These are phyloP conservation scores for Cladophialophora chaetospira DNA, from an alignment of 2,329 filamentous ascomycete genomes.

Conservation along the genomic window DNA sequence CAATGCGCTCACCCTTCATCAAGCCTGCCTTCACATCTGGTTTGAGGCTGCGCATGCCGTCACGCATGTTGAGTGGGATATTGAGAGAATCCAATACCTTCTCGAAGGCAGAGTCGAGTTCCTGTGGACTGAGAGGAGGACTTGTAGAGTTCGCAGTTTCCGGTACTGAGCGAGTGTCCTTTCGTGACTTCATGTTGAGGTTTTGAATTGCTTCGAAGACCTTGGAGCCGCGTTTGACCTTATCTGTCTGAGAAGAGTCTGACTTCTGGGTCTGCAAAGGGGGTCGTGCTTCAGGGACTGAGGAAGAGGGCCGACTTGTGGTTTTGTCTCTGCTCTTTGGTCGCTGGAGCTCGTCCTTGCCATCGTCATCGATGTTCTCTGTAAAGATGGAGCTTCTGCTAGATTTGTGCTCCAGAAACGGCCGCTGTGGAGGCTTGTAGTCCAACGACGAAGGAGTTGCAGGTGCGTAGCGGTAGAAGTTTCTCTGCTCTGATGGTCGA, in stretches of 20 bases:
- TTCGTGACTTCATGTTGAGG: conserved; percentile 29
- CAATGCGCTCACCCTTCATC: conserved; percentile 82
- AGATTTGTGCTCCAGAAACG: conserved; percentile 34
- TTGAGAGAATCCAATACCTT: conserved; percentile 76
- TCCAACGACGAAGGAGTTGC: conserved; percentile 42
- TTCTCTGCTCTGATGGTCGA: conserved; percentile 62
- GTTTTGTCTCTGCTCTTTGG: conserved; percentile 25
- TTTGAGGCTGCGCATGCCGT: conserved; percentile 89
- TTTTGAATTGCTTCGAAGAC: conserved; percentile 32
- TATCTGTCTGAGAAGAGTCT: conserved; percentile 22
- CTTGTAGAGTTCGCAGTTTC: conserved; percentile 4
- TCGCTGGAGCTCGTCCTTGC: conserved; percentile 20
- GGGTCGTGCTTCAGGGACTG: conserved; percentile 4
- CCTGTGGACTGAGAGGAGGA: conserved; percentile 29
- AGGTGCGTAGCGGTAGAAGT: conserved; percentile 58
- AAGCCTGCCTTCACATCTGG: conserved; percentile 94
- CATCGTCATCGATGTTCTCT: conserved; percentile 36
- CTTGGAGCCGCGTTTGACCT: conserved; percentile 31
- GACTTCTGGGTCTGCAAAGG: conserved; percentile 13
- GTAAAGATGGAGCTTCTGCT: conserved; percentile 35
- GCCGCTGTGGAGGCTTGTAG: conserved; percentile 46
- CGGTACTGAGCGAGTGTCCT: background rate
- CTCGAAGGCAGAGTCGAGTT: conserved; percentile 34
- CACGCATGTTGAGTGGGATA: conserved; percentile 88
- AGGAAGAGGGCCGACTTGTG: conserved; percentile 19